Base-by-base conservation (phyloP, 768 basidiomycete species). In the Lentinula sp. region DNA sequence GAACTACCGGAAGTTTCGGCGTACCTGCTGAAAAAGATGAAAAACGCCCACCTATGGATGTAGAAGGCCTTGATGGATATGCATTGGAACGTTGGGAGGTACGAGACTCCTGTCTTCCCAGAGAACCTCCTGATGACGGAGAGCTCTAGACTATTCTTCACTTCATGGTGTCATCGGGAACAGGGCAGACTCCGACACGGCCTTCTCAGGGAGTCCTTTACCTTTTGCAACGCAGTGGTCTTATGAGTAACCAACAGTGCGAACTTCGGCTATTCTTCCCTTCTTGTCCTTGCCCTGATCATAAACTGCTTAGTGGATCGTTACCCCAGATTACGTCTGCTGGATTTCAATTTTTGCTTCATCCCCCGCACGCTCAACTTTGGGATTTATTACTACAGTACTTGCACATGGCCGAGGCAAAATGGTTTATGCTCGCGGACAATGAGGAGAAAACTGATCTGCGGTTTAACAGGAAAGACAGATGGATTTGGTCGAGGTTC, bases 331-430 rank as follows among this genome's bases (percentile, higher is more conserved):
- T 99, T 71, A 98, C 95, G 13, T 96, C 94, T 15, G 81, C 85
- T 12, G 97, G 97, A 9, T 98, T 99, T 71, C 96, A 98, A 69
- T 98, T 99, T 70, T 82, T 99, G 51, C 82, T 99, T 23, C 91
- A 97, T 70, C 88, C 95, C 33, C 91, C 96, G 20, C 93, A 97
- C 67, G 91, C 87, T 33, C 97, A 99, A 70, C 76, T 98, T 16
- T 99, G 97, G 97, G 93, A 93, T 69, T 76, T 98, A 37, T 75
- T 99, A 62, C 81, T 98, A 35, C 91, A 93, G 66, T 99, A 98
- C 71, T 76, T 99, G 52, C 82, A 87, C 63, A 84, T 91, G 76
- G 87, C 88, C 23, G 91, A 93, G 81, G 92, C 93, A 67, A 51
- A 79, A 60, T 46, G 57, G n/a, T 10, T 35, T 49, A 62, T 59